Base-by-base conservation (phyloP, 1,284 basidiomycete species). In the Blastosporella zonata region DNA sequence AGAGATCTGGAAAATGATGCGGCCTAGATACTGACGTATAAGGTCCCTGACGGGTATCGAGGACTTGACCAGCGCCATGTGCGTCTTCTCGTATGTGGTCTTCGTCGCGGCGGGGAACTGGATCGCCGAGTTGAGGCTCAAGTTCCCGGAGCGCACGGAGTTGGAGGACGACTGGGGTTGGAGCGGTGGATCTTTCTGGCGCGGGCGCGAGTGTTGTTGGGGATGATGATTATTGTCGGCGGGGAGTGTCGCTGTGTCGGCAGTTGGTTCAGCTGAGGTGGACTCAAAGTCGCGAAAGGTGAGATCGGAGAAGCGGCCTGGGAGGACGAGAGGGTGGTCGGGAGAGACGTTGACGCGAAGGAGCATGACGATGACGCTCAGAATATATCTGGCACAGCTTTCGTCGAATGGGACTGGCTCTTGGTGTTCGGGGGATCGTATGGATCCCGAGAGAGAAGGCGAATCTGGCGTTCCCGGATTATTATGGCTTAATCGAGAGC, bases 1-100 rank as follows among this genome's bases (percentile, higher is more conserved):
- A 6, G 93, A 95, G 12, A 97, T 77, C 62, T 90, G 87, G 64
- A 90, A 95, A 36, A 97, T 79, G 58, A 96, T 84, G 39, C 86
- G 82, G 10, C 90, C 87, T 5, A 84, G 77, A 57, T 78, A 85
- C 61, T 84, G 81, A 49, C 78, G 74, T 52, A 89, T 83, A 27
- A 86, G 69, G 12, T 72, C 70, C 55, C 80, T 82, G 46, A 89
- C 70, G 7, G 81, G 74, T 40, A 75, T 64, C 2, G 77, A 65
- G 2, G 82, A 82, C 53, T 75, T 78, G 31, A 81, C 71, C 12
- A 83, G 70, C 6, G 81, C 78, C 63, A 79, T 74, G 18, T 83
- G 81, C 2, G 87, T 89, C 62, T 74, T 81, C 66, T 88, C 83
- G 58, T 86, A 87, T 17, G 69, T 68, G 13, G 73, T 66, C 34